Evolutionary conservation across 176 grass and related monocot species (phyloP).

Genomic region (Oropetium thomaeum): DNA sequence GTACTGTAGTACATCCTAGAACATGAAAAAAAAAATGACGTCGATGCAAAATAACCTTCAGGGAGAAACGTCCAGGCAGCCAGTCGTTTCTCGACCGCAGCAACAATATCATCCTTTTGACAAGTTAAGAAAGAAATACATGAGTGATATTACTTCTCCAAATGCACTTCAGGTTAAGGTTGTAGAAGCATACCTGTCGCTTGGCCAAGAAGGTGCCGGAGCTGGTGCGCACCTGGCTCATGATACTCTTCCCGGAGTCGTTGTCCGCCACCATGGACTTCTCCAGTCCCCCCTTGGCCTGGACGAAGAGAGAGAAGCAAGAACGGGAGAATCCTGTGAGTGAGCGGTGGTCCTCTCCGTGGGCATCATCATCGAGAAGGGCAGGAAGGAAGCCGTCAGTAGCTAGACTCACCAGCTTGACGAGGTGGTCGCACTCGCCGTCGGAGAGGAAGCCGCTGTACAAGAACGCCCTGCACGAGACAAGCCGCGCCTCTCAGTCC

Average conservation of each 20-base stretch:
- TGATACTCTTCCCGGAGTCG: slow-evolving; percentile 50
- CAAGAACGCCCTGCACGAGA: slow-evolving; percentile 49
- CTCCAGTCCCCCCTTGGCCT: slow-evolving; percentile 52
- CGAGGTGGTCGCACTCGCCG: slow-evolving; percentile 60
- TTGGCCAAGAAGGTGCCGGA: slow-evolving; percentile 69
- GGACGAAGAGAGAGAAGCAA: not conserved
- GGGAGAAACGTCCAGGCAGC: slow-evolving; percentile 84
- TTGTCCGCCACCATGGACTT: slow-evolving; percentile 76
- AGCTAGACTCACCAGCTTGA: slow-evolving; percentile 50
- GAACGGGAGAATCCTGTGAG: not conserved
- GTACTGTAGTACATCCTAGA: not conserved
- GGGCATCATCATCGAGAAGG: not conserved
- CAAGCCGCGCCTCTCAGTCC: not conserved
- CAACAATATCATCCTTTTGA: slow-evolving; percentile 54
- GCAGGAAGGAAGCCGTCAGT: not conserved
- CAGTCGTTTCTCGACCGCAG: slow-evolving; percentile 60
- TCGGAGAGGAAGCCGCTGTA: slow-evolving; percentile 67
- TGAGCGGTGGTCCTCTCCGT: no score
- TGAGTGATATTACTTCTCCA: not conserved
- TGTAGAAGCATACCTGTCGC: slow-evolving; percentile 40
- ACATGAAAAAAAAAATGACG: not conserved
- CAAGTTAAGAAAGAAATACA: slow-evolving; percentile 3
- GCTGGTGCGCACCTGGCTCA: slow-evolving; percentile 70
- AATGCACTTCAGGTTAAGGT: not conserved
- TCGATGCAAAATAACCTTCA: slow-evolving; percentile 39